Evolutionary conservation across 305 asterid genomes (phyloP).

Genomic region (Solanum chacoense): DNA sequence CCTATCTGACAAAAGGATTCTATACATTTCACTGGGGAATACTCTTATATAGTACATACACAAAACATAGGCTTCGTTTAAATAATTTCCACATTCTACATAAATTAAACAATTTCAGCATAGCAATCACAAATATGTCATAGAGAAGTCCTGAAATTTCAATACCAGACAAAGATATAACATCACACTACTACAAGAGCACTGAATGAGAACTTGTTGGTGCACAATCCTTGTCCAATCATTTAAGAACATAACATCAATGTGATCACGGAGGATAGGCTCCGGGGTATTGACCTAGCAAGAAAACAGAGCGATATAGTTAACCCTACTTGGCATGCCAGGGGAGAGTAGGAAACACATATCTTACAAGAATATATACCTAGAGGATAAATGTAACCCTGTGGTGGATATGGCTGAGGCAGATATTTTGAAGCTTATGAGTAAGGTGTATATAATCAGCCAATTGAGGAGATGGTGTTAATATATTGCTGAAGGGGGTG

Average conservation of each 20-base stretch:
- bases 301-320: not conserved
- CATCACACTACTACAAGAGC: not conserved
- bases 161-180: not conserved
- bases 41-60: not conserved
- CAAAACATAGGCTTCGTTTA: not conserved
- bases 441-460: conserved; percentile 31
- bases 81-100: not conserved
- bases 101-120: not conserved
- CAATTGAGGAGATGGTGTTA: conserved; percentile 20
- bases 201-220: not conserved
- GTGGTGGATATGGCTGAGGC: too few relatives aligned
- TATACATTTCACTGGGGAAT: not conserved
- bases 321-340: not conserved
- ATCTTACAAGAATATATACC: not conserved
- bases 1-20: not conserved
- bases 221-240: not conserved
- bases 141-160: not conserved
- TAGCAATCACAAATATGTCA: not conserved
- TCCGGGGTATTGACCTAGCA: conserved; percentile 55
- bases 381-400: too few relatives aligned
- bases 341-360: not conserved
- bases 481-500: conserved; percentile 31
- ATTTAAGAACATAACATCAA: conserved; percentile 14
- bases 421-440: conserved; percentile 18
- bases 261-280: conserved; percentile 61